Percentiles rank a stretch among this genome's conserved stretches.
Conservation (phyloP, 1,284 basidiomycete species). For the Afroboletus lepidellus region DNA sequence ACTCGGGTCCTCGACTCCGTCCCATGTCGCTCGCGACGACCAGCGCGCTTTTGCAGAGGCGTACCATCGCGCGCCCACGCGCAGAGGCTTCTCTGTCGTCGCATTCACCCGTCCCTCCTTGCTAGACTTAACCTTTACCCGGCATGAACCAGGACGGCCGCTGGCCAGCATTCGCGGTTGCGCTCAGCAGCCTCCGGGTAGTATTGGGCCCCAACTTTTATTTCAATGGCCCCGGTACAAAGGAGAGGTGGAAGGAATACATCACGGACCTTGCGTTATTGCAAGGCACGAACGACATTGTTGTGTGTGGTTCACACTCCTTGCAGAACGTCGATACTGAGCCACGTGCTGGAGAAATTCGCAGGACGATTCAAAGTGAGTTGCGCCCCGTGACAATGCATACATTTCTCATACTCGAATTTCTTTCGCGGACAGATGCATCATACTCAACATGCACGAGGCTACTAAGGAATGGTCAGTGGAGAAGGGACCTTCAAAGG, state of each 20-base stretch:
- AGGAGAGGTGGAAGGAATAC: conserved; percentile 80
- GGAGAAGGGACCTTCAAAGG: conserved; percentile 77
- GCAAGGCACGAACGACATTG: not conserved
- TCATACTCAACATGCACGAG: conserved; percentile 70
- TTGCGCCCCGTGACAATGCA: conserved; percentile 10
- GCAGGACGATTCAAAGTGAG: conserved; percentile 85
- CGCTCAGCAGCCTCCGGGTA: conserved; percentile 35
- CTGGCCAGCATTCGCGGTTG: conserved; percentile 20
- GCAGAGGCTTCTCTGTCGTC: conserved; percentile 17
- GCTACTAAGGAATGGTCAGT: conserved; percentile 74
- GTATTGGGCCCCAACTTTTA: conserved; percentile 50
- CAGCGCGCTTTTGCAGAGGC: conserved; percentile 3
- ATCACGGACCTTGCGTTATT: too few species aligned
- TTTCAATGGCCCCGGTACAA: conserved; percentile 62
- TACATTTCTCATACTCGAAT: conserved; percentile 34
- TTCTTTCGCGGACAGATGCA: conserved; percentile 69
- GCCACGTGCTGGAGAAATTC: conserved; percentile 63
- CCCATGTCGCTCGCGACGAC: conserved; percentile 12
- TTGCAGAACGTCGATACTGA: conserved; percentile 63
- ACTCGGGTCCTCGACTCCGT: too few species aligned
- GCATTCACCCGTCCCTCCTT: not conserved
- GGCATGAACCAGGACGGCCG: not conserved
- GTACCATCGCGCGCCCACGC: conserved; percentile 11
- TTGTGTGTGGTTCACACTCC: not conserved
- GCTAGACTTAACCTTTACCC: not conserved